A percentile compares a stretch with the other conserved stretches of the same genome.
These are phyloP conservation scores for Penicillium coprophilum DNA, from an alignment of 495 filamentous ascomycete species.

Conservation along the genomic window DNA sequence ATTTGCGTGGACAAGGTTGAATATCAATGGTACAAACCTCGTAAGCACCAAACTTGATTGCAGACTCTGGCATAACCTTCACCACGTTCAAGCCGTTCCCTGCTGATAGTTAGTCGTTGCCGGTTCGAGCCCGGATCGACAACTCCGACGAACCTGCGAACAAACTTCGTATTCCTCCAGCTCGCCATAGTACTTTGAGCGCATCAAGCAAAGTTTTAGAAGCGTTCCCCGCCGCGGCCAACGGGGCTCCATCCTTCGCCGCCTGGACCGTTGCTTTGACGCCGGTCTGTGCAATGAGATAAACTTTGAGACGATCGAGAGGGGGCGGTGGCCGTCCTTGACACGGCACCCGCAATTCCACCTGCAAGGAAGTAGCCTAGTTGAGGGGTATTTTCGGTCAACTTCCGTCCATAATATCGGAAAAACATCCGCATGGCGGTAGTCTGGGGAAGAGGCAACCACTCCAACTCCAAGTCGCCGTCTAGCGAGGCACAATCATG, in stretches of 20 bases:
- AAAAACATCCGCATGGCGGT: slow-evolving; percentile 51
- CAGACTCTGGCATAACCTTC: slow-evolving; percentile 97
- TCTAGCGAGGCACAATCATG: slow-evolving; percentile 36
- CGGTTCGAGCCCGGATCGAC: not conserved
- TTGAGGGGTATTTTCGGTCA: slow-evolving; percentile 64
- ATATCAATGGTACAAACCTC: slow-evolving; percentile 51
- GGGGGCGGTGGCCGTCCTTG: slow-evolving; percentile 89
- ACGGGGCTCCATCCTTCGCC: slow-evolving; percentile 67
- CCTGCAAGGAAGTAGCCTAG: slow-evolving; percentile 98
- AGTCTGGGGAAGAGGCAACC: slow-evolving; percentile 45
- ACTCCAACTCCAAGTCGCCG: slow-evolving; percentile 45
- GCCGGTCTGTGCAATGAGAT: slow-evolving; percentile 88
- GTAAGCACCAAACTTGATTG: slow-evolving; percentile 95
- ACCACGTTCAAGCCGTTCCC: slow-evolving; percentile 95
- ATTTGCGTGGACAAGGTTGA: not conserved
- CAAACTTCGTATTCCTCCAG: slow-evolving; percentile 86
- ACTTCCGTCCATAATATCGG: slow-evolving; percentile 53
- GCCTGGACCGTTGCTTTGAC: slow-evolving; percentile 60
- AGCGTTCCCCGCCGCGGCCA: slow-evolving; percentile 64
- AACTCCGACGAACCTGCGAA: slow-evolving; percentile 74
- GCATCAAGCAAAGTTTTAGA: slow-evolving; percentile 70
- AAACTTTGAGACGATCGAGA: slow-evolving; percentile 97
- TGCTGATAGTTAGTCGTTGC: slow-evolving; percentile 34
- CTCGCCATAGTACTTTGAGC: slow-evolving; percentile 71
- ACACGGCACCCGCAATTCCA: slow-evolving; percentile 87